Evolutionary conservation across 768 basidiomycete species (phyloP), one percentile per base, ranked within the genome.

Genomic region (Tylopilus intermedius): DNA sequence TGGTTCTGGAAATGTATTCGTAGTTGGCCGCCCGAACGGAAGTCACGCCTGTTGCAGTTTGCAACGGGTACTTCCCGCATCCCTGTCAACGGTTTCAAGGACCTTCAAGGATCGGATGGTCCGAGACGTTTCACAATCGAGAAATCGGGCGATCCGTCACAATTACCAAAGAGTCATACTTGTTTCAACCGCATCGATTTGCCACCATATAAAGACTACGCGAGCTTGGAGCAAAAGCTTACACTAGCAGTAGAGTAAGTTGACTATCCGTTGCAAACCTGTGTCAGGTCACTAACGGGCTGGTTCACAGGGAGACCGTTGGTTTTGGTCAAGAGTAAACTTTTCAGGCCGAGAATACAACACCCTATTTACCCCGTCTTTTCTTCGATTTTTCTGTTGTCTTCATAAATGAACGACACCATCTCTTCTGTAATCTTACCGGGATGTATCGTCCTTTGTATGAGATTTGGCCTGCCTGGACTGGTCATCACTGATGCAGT

Each of bases 1-100:
- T 99, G 96, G 96, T 99, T 99, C 86, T 99, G 96, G 96, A 93
- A 97, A 74, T 94, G 92, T 63, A 91, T 99, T 42, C 88, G 91
- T 60, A 84, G 87, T 62, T 99, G 96, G 96, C 95, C 96, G 10
- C 86, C 95, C 1, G 96, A 99, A 76, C 87, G 94, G 72, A 99
- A 99, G 76, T 94, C 91, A 13, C 90, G 95, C 30, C 72, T 97
- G 47, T 75, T 98, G 49, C 95, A 98, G 71, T 99, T 99, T 67
- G 93, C 94, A 7, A 97, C 94, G 21, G 94, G 94, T 21, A 97
- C 94, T 10, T 94, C 92, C 24, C 88, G 95, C 58, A 94, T 96
- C 58, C 95, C 95, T 13, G 95, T 96, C 72, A 96, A 95, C 64
- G 96, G 96, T 0, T 98, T 98, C 81, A 97, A 96, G 71, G 96